Evolutionary conservation across 177 flowering plant species (phyloP), one percentile per base, ranked within the genome.

Genomic region (Telopea speciosissima): DNA sequence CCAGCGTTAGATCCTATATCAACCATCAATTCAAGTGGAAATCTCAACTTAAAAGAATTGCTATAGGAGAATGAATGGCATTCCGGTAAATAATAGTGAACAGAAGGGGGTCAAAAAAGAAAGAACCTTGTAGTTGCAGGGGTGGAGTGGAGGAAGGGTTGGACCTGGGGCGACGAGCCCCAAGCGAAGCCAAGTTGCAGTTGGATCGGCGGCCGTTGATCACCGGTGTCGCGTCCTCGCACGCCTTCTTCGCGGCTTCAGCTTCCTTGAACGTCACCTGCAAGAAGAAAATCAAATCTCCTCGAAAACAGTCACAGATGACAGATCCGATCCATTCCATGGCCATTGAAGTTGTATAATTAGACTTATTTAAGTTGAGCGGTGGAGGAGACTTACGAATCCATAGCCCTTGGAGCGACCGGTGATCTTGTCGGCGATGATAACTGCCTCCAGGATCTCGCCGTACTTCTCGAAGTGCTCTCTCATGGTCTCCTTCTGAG

Each of bases 381-480:
- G 3, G 31, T 26, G 31, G 31, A 26, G 31, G 31, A 24, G 21
- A 65, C 49, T 60, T 84, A 95, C 99, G 70, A 95, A 95, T 22
- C 99, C 99, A 63, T 95, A 95, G 78, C 99, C 99, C 82, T 95
- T 95, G 89, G 99, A 95, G 82, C 96, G 74, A 42, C 91, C 97
- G 69, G 99, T 88, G 84, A 76, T 14, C 76, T 92, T 92, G 52
- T 95, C 99, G 58, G 86, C 83, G 79, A 95, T 95, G 77, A 95
- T 88, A 36, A 95, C 99, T 19, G 99, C 99, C 66, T 95, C 99
- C 65, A 90, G 70, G 80, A 95, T 92, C 77, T 95, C 92, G 13
- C 99, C 99, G 65, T 77, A 95, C 86, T 89, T 80, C 44, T 88
- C 86, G 72, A 92, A 95, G 70, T 95, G 90, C n/a, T 86, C 87